Base-by-base conservation (phyloP, 2,329 filamentous ascomycete species). In the Trichothecium roseum region DNA sequence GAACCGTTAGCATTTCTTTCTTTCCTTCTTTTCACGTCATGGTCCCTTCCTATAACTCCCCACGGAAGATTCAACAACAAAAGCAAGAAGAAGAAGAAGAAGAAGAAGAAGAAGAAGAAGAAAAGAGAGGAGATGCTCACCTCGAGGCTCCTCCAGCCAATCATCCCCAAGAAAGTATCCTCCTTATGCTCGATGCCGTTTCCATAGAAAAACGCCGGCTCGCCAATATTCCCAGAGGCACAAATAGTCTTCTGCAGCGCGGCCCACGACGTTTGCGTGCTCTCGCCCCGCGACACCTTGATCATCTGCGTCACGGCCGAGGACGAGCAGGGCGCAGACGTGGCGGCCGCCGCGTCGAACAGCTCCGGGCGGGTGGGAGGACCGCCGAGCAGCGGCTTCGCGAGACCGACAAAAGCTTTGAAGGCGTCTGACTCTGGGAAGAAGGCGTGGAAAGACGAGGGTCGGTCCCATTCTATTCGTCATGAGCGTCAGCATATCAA, bases 391-490 rank as follows among this genome's bases (percentile, higher is more conserved):
- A 17, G 14, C 14, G 30, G 30, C 17, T 32, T 32, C 14, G 22
- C 18, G n/a, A 14, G 18, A 17, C 14, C 4, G n/a, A 32, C 13
- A n/a, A 32, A 32, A 8, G 4, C n/a, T 32, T 32, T 18, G 14
- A 32, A 32, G 9, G 14, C 6, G 8, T 18, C 15, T 5, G 30
- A 32, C 7, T 32, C 13, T n/a, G 30, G 30, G 18, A 18, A 32
- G 20, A 32, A 32, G 15, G 30, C 18, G 22, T 32, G 17, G n/a
- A 32, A 32, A 4, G 30, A 32, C 18, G 30, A 32, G 17, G 18
- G 7, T 22, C 20, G 17, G 20, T 32, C 30, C 30, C 30, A 32
- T 32, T 32, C 30, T 64, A 29, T 64, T 57, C 32, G 57, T 53
- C 5, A 49, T 63, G 4, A n/a, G n/a, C n/a, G n/a, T n/a, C n/a